Evolutionary conservation across 2,329 filamentous ascomycete species (phyloP).

Genomic region (Colletotrichum godetiae): DNA sequence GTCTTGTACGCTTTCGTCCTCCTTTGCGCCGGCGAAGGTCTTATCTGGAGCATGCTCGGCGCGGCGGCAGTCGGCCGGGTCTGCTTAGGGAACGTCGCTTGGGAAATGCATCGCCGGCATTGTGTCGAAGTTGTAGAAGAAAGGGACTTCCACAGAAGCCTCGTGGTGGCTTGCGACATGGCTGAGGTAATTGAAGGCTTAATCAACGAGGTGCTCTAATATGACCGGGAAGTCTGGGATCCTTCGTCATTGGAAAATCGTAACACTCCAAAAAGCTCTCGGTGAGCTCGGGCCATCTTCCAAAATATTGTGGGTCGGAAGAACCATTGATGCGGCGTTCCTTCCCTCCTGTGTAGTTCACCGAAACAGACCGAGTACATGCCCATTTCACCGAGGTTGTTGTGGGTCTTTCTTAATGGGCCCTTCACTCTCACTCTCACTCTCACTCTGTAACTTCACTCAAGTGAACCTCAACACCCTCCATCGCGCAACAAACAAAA

Average conservation of each 20-base stretch:
- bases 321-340: constrained; percentile 21
- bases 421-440: not conserved
- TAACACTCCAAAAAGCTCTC: constrained; percentile 26
- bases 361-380: not conserved
- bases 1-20: constrained; percentile 61
- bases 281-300: constrained; percentile 20
- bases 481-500: not conserved
- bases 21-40: constrained; percentile 50
- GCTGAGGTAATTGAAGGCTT: not conserved
- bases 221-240: not conserved
- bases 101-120: constrained; percentile 57
- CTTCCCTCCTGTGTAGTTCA: not conserved
- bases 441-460: not conserved
- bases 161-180: constrained; percentile 55
- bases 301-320: not conserved
- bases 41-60: constrained; percentile 44
- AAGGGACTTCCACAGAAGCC: constrained; percentile 48
- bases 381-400: constrained; percentile 4
- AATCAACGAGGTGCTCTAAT: not conserved
- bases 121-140: constrained; percentile 46
- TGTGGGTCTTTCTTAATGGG: constrained; percentile 9
- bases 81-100: constrained; percentile 47
- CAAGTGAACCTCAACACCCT: not conserved
- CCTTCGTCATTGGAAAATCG: constrained; percentile 10
- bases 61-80: constrained; percentile 48